Evolutionary conservation across 2,329 filamentous ascomycete species (phyloP).

Genomic region (Trichoderma hamatum): DNA sequence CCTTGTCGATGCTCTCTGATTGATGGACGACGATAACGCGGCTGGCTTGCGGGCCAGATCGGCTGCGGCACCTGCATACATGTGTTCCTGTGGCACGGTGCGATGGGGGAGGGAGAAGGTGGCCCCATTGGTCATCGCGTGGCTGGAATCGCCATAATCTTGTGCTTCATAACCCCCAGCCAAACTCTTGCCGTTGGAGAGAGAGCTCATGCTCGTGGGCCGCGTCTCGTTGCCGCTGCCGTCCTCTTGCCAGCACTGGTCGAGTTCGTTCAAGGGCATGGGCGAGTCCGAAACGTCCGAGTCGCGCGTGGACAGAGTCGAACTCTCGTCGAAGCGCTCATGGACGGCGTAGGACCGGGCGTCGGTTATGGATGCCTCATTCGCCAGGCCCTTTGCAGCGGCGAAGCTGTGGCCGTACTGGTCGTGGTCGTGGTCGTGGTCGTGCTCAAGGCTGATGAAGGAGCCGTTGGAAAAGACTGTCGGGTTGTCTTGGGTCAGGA

Average conservation of each 20-base stretch:
- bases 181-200: conserved; percentile 58
- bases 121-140: conserved; percentile 36
- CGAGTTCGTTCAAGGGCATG: conserved; percentile 46
- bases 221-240: conserved; percentile 41
- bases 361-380: conserved; percentile 44
- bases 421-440: conserved; percentile 4
- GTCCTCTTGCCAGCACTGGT: conserved; percentile 26
- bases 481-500: conserved; percentile 52
- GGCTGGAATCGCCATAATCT: conserved; percentile 33
- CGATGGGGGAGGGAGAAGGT: conserved; percentile 37
- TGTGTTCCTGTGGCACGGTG: conserved; percentile 31
- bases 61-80: conserved; percentile 23
- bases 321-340: conserved; percentile 59
- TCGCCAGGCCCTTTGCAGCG: conserved; percentile 40
- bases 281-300: conserved; percentile 54
- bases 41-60: conserved; percentile 29
- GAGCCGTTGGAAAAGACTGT: conserved; percentile 47
- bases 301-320: conserved; percentile 56
- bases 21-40: conserved; percentile 19
- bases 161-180: conserved; percentile 38
- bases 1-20: conserved; percentile 28
- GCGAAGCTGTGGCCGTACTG: conserved; percentile 43
- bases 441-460: conserved; percentile 49
- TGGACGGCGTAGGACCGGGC: conserved; percentile 51
- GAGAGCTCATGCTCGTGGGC: conserved; percentile 60